Base-by-base conservation (phyloP, 2,329 filamentous ascomycete genomes). In the Lachnellula hyalina region DNA sequence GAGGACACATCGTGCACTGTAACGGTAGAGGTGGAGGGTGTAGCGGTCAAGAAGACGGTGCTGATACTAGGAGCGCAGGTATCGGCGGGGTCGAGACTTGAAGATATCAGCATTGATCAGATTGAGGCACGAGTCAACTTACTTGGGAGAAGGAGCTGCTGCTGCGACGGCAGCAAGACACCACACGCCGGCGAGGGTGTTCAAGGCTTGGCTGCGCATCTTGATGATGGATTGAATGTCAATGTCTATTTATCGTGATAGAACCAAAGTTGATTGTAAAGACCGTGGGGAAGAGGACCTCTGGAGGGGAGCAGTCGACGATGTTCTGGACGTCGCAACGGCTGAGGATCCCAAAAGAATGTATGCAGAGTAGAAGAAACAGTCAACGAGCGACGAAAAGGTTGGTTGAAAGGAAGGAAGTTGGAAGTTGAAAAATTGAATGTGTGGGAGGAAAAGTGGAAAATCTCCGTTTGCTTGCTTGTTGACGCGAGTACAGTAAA, bases 181-280 rank as follows among this genome's bases (percentile, higher is more conserved):
- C 42, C 61, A 19, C 19, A 40, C 48, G 35, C 56, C 58, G 7
- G 15, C 25, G 36, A 62, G 8, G 47, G 46, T 38, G 15, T 19
- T 47, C 19, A 61, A 46, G 28, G 56, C n/a, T 17, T 57, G 32
- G 17, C 51, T 49, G 46, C 57, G 65, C 65, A 67, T 67, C 34
- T 63, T 63, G 59, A 23, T 49, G 23, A 47, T 28, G 51, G 47
- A 42, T 32, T 17, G 14, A 25, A 42, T 14, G 45, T 45, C 17
- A 19, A 21, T 44, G 11, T 36, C 34, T 42, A 28, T 47, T 47
- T 36, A 45, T 51, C 47, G 15, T 54, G 47, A 28, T 17, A 49
- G 35, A 53, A 54, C 40, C 48, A 25, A 49, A 46, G 34, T 17
- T 47, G 40, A 17, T 11, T 41, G 45, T 42, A 28, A n/a, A 23